Evolutionary conservation across 768 basidiomycete species (phyloP).

Genomic region (Macrolepiota fuliginosa): DNA sequence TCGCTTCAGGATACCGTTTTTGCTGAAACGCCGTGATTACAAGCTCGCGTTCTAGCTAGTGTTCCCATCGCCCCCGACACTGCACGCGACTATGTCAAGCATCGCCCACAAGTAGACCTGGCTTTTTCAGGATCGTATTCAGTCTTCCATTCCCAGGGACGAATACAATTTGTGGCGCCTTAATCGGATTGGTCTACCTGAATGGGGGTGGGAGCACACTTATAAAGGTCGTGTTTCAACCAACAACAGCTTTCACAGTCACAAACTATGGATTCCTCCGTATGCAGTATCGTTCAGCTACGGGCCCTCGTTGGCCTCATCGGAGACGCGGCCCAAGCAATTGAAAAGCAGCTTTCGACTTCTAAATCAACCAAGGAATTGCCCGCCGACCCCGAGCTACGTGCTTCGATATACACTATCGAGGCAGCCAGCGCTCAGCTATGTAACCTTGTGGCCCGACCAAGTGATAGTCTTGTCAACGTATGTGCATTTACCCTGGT

Average conservation of each 20-base stretch:
- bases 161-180: no score
- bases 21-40: no score
- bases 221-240: neutral
- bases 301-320: conserved; percentile 21
- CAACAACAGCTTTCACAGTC: neutral
- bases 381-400: conserved; percentile 25
- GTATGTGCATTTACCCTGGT: conserved; percentile 15
- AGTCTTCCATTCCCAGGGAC: no score
- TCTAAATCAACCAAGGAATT: conserved; percentile 19
- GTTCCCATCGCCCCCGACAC: no score
- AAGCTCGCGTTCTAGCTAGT: no score
- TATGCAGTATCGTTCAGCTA: neutral
- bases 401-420: conserved; percentile 28
- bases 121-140: no score
- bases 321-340: conserved; percentile 16
- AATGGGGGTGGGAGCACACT: no score
- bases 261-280: neutral
- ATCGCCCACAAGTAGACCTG: no score
- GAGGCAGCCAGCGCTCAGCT: conserved; percentile 35
- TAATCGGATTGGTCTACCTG: no score
- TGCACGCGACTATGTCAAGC: no score
- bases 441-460: conserved; percentile 27
- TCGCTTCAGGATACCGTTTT: no score
- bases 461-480: conserved; percentile 28
- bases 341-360: conserved; percentile 31